phyloP scores from a whole-genome alignment of 2,329 filamentous ascomycete species.

The Escovopsis sp. region DNA sequence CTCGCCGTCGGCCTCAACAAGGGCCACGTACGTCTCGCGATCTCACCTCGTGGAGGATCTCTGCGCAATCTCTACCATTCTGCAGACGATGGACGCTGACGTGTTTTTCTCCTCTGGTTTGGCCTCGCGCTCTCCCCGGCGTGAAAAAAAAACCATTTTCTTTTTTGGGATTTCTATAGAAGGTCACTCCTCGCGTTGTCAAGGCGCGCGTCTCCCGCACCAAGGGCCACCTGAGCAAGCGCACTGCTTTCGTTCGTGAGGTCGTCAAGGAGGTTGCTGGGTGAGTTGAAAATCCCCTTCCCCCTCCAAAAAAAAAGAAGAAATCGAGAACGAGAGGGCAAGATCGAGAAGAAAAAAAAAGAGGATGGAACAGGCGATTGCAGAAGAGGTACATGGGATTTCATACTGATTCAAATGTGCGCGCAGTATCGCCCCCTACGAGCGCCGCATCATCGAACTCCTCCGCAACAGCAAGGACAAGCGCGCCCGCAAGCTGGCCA shows the following conservation, averaged over 20 bases:
- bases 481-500: slow-evolving; percentile 95
- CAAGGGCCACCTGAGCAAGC: slow-evolving; percentile 95
- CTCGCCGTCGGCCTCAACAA: slow-evolving; percentile 48
- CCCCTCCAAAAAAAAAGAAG: neutral
- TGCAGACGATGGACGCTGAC: slow-evolving; percentile 51
- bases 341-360: neutral
- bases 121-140: neutral
- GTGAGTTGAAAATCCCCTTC: no score
- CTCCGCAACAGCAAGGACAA: slow-evolving; percentile 99
- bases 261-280: slow-evolving; percentile 97
- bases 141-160: no score
- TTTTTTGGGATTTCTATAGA: slow-evolving; percentile 39
- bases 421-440: slow-evolving; percentile 71
- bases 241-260: slow-evolving; percentile 91
- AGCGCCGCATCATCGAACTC: slow-evolving; percentile 97
- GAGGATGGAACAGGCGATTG: neutral
- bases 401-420: neutral
- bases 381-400: no score
- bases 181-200: slow-evolving; percentile 65
- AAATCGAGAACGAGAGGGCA: no score
- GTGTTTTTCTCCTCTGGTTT: slow-evolving; percentile 20
- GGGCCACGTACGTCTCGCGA: slow-evolving; percentile 46
- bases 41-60: slow-evolving; percentile 67
- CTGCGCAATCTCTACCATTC: slow-evolving; percentile 25
- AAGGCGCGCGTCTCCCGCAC: slow-evolving; percentile 70